Percentiles rank a stretch among this genome's conserved stretches.
Evolutionary conservation across 1,284 basidiomycete genomes (phyloP).

Genomic region (Irpex sp.): DNA sequence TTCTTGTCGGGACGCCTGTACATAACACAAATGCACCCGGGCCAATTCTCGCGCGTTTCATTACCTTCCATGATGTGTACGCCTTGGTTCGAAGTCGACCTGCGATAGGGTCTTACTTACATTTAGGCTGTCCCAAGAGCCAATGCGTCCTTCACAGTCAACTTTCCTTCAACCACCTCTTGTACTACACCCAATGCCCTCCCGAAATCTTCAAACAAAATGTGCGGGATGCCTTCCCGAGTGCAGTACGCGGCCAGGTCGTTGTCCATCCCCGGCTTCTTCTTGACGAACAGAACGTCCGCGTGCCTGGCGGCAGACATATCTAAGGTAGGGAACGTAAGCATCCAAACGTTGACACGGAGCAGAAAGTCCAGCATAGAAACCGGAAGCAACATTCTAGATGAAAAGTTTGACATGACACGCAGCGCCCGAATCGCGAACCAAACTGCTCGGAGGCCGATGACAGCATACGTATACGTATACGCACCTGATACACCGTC

Average conservation of each 20-base stretch:
- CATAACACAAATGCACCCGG: no score
- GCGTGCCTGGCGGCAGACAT: constrained; percentile 88
- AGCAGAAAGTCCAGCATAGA: not conserved
- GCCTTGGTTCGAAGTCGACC: not conserved
- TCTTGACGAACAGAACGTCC: constrained; percentile 88
- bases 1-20: no score
- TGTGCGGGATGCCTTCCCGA: constrained; percentile 62
- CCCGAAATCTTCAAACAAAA: constrained; percentile 66
- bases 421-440: not conserved
- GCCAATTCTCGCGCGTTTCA: no score
- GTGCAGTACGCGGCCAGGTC: constrained; percentile 82
- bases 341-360: not conserved
- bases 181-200: constrained; percentile 57
- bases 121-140: constrained; percentile 22
- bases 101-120: not conserved
- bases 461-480: constrained; percentile 28
- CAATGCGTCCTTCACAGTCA: constrained; percentile 42
- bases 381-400: not conserved
- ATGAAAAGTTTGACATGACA: not conserved
- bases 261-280: constrained; percentile 76
- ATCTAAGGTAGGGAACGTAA: constrained; percentile 41
- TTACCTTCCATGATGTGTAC: not conserved
- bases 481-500: constrained; percentile 80
- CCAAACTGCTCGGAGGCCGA: not conserved
- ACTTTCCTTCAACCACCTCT: constrained; percentile 59